Evolutionary conservation across 129 eudicot species (phyloP), one percentile per base, ranked within the genome.

Genomic region (Tagetes patula): DNA sequence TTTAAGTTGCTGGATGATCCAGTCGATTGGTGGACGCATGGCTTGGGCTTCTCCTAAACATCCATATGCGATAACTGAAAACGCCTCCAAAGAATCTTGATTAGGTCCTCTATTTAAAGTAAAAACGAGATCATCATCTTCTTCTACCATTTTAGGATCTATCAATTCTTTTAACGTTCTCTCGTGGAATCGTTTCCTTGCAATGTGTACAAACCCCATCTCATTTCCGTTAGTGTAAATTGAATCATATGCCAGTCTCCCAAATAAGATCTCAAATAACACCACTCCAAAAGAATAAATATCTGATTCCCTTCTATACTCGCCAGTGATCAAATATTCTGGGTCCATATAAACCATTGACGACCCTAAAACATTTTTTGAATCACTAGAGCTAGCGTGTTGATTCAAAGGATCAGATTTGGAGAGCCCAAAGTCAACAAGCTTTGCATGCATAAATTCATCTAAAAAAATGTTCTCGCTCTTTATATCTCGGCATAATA

Each of bases 401-500:
- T 20, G 27, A 20, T 20, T 20, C 27, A 55, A 7, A 2, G 27
- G 27, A 20, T 20, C 27, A 20, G 27, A 20, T 20, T 20, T 20
- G 4, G 70, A 65, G 12, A 65, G 31, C 70, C 49, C 54, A 65
- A 65, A 65, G 6, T 43, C 54, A 2, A 14, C 46, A 2, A 65
- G 14, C 49, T 65, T 65, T 65, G 54, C 70, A 3, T 8, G 27
- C 3, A 55, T 4, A 55, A 20, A 20, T 31, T 30, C 62, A 55
- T 55, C 62, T 8, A 14, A 39, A 4, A 43, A 11, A 30, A 65
- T 65, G 46, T 65, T 65, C 0, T 5, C 70, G 27, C 70, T 65
- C 46, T 42, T 65, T 40, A 65, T 65, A 43, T 65, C 70, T 20
- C 70, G 49, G 9, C 42, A 53, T 14, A 65, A 8, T 39, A 65